Percentiles rank a stretch among this genome's conserved stretches.
Evolutionary conservation across 2,329 filamentous ascomycete species (phyloP).

Genomic region (Sarocladium kiliense): DNA sequence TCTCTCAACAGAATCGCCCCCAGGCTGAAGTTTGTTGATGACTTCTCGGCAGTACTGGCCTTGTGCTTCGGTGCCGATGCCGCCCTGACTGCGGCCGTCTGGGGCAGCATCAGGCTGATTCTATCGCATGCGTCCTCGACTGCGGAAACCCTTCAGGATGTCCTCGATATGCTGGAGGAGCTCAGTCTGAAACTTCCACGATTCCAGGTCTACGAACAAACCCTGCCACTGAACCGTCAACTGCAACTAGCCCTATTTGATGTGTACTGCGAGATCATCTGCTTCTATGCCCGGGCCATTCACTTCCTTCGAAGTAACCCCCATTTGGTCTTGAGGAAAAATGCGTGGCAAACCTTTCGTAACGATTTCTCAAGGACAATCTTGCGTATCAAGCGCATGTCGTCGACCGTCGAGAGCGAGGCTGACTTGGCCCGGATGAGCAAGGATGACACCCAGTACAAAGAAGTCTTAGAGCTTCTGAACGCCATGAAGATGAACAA

Average conservation of each 20-base stretch:
- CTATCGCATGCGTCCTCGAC: constrained; percentile 18
- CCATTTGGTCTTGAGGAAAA: constrained; percentile 17
- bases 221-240: constrained; percentile 18
- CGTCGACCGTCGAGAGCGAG: constrained; percentile 21
- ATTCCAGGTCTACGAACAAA: constrained; percentile 20
- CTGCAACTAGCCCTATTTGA: constrained; percentile 22
- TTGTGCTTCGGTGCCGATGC: constrained; percentile 21
- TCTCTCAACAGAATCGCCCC: neutral
- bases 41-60: constrained; percentile 22
- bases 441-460: constrained; percentile 13
- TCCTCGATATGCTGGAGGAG: constrained; percentile 24
- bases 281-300: constrained; percentile 25
- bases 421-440: constrained; percentile 22
- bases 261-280: constrained; percentile 25
- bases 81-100: constrained; percentile 21
- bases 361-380: constrained; percentile 16
- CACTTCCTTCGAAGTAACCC: constrained; percentile 24
- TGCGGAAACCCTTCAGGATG: constrained; percentile 18
- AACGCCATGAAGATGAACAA: constrained; percentile 12
- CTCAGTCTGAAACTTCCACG: constrained; percentile 22
- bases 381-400: constrained; percentile 20
- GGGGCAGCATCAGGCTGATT: constrained; percentile 22
- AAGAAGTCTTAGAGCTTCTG: constrained; percentile 8
- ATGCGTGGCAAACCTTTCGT: constrained; percentile 18
- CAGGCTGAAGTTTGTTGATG: constrained; percentile 20